These are phyloP conservation scores for Vigna reflexopilosa DNA, from an alignment of 306 rosid species.

Conservation along the genomic window DNA sequence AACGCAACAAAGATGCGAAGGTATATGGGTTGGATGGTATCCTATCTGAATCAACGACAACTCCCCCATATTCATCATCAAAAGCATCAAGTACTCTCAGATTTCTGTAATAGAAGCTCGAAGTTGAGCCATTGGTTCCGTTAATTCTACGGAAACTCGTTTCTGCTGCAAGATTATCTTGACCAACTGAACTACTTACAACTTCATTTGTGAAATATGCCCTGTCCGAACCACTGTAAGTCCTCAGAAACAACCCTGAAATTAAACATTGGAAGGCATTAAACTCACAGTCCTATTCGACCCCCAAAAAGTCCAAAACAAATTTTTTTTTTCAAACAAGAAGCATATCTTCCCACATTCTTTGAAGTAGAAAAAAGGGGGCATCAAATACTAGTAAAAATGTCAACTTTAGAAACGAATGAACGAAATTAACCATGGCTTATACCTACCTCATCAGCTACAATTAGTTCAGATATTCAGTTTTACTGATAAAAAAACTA, in stretches of 20 bases:
- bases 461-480: constrained; percentile 1
- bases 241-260: constrained; percentile 62
- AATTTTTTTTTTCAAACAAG: neutral
- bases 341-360: neutral
- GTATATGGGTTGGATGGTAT: constrained; percentile 62
- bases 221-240: constrained; percentile 53
- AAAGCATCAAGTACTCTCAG: constrained; percentile 66
- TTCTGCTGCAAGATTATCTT: constrained; percentile 52
- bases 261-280: constrained; percentile 12
- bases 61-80: constrained; percentile 92
- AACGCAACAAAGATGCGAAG: constrained; percentile 62
- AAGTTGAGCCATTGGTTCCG: constrained; percentile 62
- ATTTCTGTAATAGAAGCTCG: constrained; percentile 56
- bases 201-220: constrained; percentile 51
- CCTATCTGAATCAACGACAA: constrained; percentile 68
- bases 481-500: neutral
- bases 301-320: neutral
- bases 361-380: neutral
- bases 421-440: constrained; percentile 12
- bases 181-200: constrained; percentile 49
- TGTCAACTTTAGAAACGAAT: neutral
- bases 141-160: constrained; percentile 48
- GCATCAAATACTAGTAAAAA: constrained; percentile 4
- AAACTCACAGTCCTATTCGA: constrained; percentile 2
- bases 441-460: neutral